Evolutionary conservation across 164 flowering plant species (phyloP), one percentile per base, ranked within the genome.

Genomic region (Vitis amurensis): DNA sequence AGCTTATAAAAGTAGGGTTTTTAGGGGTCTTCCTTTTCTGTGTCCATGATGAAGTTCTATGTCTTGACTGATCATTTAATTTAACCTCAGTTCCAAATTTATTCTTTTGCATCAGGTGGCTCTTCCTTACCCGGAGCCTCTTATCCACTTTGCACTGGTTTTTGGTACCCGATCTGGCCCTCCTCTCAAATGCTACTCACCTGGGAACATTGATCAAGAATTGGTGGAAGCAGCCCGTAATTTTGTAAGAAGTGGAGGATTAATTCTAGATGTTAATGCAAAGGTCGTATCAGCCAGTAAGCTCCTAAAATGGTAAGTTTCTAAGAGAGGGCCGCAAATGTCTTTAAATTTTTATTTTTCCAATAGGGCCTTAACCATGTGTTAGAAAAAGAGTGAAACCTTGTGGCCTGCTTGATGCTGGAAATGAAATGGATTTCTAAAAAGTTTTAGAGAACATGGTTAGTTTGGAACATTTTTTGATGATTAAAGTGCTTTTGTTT

Each of bases 141-240:
- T 91, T 15, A 79, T 87, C 73, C 97, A 93, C 73, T 93, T 93
- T 75, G 91, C 95, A 6, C 77, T 93, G 61, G 92, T 86, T 61
- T 76, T 64, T 71, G 98, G 97, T 29, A 77, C 70, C 51, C 87
- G 89, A 76, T 88, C 94, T 64, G 91, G 94, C 44, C 98, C 98
- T 65, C 84, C 89, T 63, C 90, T 93, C 53, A 83, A 90, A 37
- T 91, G 92, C 81, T 93, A 85, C 81, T 91, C 97, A 48, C 90
- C 92, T 47, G 86, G 84, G 49, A 66, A 88, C 68, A 86, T 91
- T 74, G 98, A 93, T 57, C 79, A 83, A 74, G 98, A 93, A 71
- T 71, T 93, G 78, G 70, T 75, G 80, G 92, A 88, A 51, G 88
- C 97, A 50, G 97, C 92, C 11, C 79, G 77, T 31, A 68, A 78